Base-by-base conservation (phyloP, 148 eudicot genomes). In the Arbutus unedo region DNA sequence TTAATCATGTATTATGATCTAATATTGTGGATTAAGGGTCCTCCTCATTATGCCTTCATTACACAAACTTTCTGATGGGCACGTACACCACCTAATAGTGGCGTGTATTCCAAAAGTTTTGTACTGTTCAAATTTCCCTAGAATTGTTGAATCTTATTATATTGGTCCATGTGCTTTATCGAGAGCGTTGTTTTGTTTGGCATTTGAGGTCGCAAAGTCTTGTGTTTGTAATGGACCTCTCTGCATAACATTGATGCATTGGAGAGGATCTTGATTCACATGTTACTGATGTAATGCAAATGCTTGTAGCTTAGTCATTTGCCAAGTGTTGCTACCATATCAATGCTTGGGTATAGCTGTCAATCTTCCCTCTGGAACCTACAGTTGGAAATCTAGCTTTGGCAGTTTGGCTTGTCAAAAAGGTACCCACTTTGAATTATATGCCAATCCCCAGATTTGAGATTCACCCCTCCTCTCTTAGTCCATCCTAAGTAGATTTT, bases 321-420 rank as follows among this genome's bases (percentile, higher is more conserved):
- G 31, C 59, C 67, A 59, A 19, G 41, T 56, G 70, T 3, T 18
- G 38, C 41, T 59, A 23, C 81, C 67, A 16, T 41, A 51, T 78
- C 51, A 57, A 38, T 59, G 70, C 81, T 78, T 43, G n/a, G 23
- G 14, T 78, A 78, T 59, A 5, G 21, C 18, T 57, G 53, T 44
- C 70, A 44, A 57, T 38, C 18, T 41, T 19, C 68, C 54, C 66
- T 19, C 49, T 49, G 21, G 56, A 49, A 49, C 57, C 78, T 50
- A 49, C 10, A 21, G 21, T 56, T 73, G 6, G 76, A 9, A 73
- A 47, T 41, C 78, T 74, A n/a, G 41, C 56, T n/a, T n/a, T n/a
- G n/a, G n/a, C n/a, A n/a, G n/a, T 78, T 21, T 78, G 81, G 70
- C 51, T 7, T 59, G 53, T n/a, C n/a, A 16, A 59, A 56, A 59